Base-by-base conservation (phyloP, 2,329 filamentous ascomycete species). In the Colletotrichum paranaense region DNA sequence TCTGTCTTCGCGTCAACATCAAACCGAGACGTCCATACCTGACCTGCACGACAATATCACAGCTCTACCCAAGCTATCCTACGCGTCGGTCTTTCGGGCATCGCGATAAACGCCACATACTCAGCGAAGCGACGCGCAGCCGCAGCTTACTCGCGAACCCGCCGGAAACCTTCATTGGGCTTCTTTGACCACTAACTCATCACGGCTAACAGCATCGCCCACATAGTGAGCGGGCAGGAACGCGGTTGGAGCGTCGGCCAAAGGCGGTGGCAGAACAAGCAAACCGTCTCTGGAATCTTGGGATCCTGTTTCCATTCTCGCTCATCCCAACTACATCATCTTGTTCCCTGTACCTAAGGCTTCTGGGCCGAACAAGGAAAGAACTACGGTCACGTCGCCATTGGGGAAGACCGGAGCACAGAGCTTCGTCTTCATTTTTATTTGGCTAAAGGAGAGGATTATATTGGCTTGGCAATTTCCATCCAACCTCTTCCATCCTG, bases 361-460 rank as follows among this genome's bases (percentile, higher is more conserved):
- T 72, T 73, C 62, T 71, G 60, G 62, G 71, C 71, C 71, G 71
- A 69, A 73, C 35, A 66, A 70, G 30, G 60, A 46, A 59, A 28
- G 57, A 71, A 67, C 35, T 58, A 57, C 52, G 49, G 64, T 66
- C 62, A 56, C 67, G 57, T 60, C 71, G 66, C 73, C 38, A 60
- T 59, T 62, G 55, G 67, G 66, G 73, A 68, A 75, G 82, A 81
- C 79, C 80, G 81, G 88, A 90, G 89, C 88, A 91, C 84, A 91
- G 89, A 91, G 89, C 89, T 90, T 90, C 88, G 84, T 91, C 88
- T 90, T 87, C 83, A 81, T 78, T 80, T 83, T 84, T 84, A 78
- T 75, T 73, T 70, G 55, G 60, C 76, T 73, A 62, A 64, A 60
- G 68, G 72, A 67, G 67, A 74, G 69, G 72, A 72, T 55, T 42